Evolutionary conservation across 2,329 filamentous ascomycete species (phyloP).

Genomic region (Aureobasidium melanogenum): DNA sequence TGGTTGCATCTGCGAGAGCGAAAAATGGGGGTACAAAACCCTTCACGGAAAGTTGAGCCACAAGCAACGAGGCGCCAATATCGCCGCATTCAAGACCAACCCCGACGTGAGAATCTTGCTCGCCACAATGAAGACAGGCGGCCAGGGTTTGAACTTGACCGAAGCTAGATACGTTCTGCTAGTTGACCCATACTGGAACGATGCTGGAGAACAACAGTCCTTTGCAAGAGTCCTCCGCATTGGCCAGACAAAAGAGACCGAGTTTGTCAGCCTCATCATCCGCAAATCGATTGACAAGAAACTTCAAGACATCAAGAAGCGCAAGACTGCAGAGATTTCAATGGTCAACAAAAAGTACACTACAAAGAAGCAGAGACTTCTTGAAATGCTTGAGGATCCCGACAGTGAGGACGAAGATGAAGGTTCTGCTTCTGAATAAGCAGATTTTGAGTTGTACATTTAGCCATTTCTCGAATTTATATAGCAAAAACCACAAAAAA

Average conservation of each 20-base stretch:
- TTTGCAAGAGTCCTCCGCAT: conserved; percentile 56
- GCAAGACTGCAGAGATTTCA: conserved; percentile 43
- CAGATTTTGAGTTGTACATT: neutral
- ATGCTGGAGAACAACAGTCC: conserved; percentile 28
- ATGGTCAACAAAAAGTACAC: too few relatives aligned
- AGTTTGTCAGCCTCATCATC: conserved; percentile 51
- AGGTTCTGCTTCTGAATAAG: neutral
- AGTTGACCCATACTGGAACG: conserved; percentile 45
- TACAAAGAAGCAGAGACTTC: too few relatives aligned
- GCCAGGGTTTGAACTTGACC: conserved; percentile 51
- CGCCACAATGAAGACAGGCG: conserved; percentile 49
- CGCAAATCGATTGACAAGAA: too few relatives aligned
- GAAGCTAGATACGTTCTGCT: conserved; percentile 43
- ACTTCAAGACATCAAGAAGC: conserved; percentile 47
- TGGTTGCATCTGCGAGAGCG: conserved; percentile 38
- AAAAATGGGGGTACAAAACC: conserved; percentile 41
- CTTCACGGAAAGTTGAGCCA: conserved; percentile 43
- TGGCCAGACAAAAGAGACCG: conserved; percentile 53
- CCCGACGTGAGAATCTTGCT: conserved; percentile 40
- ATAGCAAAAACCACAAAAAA: neutral
- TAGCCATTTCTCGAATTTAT: neutral
- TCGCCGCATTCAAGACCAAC: conserved; percentile 39
- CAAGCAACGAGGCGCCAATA: conserved; percentile 33
- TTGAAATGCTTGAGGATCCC: neutral
- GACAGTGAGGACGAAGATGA: neutral